A percentile compares a stretch with the other conserved stretches of the same genome.
phyloP scores from a whole-genome alignment of 352 stramenopile genomes.

The Phytophthora macrochlamydospora region DNA sequence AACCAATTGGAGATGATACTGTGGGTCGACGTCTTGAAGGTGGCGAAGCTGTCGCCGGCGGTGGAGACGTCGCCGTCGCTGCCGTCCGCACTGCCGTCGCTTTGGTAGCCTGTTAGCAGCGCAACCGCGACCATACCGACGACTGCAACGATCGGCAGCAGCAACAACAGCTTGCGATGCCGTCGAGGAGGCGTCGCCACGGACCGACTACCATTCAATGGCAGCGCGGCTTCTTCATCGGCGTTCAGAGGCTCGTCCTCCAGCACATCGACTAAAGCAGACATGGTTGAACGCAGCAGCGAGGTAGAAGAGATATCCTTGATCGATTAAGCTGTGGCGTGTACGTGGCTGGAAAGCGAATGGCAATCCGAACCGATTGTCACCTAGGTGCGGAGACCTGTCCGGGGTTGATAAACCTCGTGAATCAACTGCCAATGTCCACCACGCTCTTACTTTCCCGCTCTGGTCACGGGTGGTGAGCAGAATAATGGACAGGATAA shows the following conservation, averaged over 20 bases:
- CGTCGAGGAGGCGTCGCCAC: conserved; percentile 13
- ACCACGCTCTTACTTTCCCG: too few relatives aligned
- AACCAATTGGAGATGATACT: conserved; percentile 11
- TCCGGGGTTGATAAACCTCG: too few relatives aligned
- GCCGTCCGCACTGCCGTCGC: not conserved
- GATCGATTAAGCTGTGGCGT: too few relatives aligned
- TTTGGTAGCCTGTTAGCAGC: conserved; percentile 17
- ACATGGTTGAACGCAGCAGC: not conserved
- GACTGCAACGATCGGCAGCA: conserved; percentile 18
- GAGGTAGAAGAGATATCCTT: not conserved
- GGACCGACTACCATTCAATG: conserved; percentile 12
- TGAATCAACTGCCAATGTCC: too few relatives aligned
- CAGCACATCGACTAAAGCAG: conserved; percentile 1
- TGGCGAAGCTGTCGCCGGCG: conserved; percentile 10
- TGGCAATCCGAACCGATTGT: not conserved
- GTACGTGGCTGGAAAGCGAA: not conserved
- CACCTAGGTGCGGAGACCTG: not conserved
- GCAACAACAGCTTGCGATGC: conserved; percentile 19
- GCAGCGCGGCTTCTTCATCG: conserved; percentile 14
- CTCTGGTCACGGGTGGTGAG: too few relatives aligned
- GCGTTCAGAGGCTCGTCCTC: conserved; percentile 13
- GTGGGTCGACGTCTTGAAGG: conserved; percentile 8
- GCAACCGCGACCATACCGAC: conserved; percentile 15
- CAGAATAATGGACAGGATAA: too few relatives aligned
- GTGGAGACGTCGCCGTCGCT: not conserved